Percentiles rank a stretch among this genome's conserved stretches.
Evolutionary conservation across 352 stramenopile species (phyloP).

Genomic region (Globisporangium canariense): DNA sequence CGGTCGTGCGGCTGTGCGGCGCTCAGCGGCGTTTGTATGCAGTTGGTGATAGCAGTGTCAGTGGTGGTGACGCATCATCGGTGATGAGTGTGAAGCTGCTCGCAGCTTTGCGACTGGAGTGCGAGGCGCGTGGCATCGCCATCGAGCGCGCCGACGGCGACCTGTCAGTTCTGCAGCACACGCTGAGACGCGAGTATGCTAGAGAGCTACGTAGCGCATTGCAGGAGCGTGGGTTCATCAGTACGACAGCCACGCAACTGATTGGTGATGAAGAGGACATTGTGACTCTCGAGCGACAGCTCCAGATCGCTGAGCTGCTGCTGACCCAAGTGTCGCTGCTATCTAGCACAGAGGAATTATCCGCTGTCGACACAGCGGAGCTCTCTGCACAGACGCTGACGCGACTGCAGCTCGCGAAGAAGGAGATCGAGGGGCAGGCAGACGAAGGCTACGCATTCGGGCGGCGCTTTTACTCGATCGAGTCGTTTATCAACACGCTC

Average conservation of each 20-base stretch:
- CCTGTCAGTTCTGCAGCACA: constrained; percentile 2
- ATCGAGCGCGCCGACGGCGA: constrained; percentile 1
- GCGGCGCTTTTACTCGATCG: constrained; percentile 50
- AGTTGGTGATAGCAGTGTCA: background rate
- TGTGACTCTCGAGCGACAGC: constrained; percentile 35
- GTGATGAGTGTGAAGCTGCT: background rate
- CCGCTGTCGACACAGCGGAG: background rate
- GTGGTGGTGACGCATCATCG: background rate
- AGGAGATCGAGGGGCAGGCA: constrained; percentile 32
- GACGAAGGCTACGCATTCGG: constrained; percentile 69
- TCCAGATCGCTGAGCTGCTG: constrained; percentile 41
- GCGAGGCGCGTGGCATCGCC: constrained; percentile 33
- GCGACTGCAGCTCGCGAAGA: constrained; percentile 35
- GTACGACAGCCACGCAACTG: constrained; percentile 22
- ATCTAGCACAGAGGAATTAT: background rate
- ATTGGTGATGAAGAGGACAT: constrained; percentile 12
- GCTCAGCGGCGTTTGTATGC: background rate
- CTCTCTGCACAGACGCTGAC: constrained; percentile 13
- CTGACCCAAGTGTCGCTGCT: constrained; percentile 23
- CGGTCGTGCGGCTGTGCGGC: constrained; percentile 40
- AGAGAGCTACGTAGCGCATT: constrained; percentile 34
- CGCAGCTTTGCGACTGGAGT: constrained; percentile 36
- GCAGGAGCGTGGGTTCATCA: constrained; percentile 33
- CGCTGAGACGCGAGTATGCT: constrained; percentile 27
- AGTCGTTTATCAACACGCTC: constrained; percentile 51